Conservation (phyloP, 2,329 filamentous ascomycete genomes). For the Mycosphaerella sp. region DNA sequence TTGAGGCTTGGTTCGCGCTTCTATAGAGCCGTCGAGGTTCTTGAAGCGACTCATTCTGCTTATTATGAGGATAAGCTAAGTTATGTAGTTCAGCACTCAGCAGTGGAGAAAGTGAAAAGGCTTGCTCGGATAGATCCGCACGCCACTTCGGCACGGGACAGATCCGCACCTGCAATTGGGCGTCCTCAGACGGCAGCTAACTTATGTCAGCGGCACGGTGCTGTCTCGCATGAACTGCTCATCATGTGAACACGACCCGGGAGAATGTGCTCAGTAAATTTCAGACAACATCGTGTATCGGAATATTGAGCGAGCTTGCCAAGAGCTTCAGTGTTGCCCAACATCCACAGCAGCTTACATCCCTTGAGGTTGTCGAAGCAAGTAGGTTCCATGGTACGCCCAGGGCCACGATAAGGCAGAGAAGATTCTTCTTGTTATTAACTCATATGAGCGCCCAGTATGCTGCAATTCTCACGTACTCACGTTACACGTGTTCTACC, state of each 20-base stretch:
- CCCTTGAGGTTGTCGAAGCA: too few species aligned
- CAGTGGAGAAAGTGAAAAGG: not conserved
- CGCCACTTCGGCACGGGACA: not conserved
- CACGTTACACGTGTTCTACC: not conserved
- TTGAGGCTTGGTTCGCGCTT: not conserved
- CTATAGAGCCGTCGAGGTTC: conserved; percentile 9
- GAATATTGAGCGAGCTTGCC: too few species aligned
- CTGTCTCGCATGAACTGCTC: conserved; percentile 6
- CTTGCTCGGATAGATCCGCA: not conserved
- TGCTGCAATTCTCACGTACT: not conserved
- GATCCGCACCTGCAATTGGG: not conserved
- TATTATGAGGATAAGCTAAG: not conserved
- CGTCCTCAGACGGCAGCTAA: not conserved
- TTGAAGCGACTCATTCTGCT: conserved; percentile 4
- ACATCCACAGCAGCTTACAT: too few species aligned
- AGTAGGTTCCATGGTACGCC: too few species aligned
- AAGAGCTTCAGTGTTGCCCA: too few species aligned
- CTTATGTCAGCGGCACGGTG: conserved; percentile 4
- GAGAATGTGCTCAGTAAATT: too few species aligned
- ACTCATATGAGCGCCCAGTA: not conserved
- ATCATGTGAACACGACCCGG: not conserved
- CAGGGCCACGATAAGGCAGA: not conserved
- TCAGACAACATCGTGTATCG: too few species aligned
- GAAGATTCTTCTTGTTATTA: not conserved
- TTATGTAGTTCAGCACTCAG: not conserved